These are phyloP conservation scores for Citrullus colocynthis DNA, from an alignment of 306 rosid genomes.

Conservation along the genomic window DNA sequence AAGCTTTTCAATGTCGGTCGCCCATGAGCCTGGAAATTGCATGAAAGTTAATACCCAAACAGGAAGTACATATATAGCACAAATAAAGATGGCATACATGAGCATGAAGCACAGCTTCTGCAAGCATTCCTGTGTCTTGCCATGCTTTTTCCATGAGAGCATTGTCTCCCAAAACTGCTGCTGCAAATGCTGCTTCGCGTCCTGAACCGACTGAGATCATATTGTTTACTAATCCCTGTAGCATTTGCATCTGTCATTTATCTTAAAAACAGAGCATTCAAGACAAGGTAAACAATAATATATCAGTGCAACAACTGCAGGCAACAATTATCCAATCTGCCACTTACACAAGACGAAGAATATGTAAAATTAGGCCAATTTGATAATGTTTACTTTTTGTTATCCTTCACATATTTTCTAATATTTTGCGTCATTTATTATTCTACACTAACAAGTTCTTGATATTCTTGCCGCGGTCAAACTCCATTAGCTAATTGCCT, in stretches of 20 bases:
- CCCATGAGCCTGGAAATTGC: slow-evolving; percentile 73
- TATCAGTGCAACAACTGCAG: not conserved
- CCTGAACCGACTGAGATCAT: slow-evolving; percentile 78
- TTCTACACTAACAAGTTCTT: not conserved
- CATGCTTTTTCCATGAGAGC: slow-evolving; percentile 97
- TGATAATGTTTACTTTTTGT: not conserved
- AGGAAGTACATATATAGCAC: slow-evolving; percentile 10
- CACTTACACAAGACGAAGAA: not conserved
- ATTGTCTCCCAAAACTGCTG: slow-evolving; percentile 92
- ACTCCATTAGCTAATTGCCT: too few species aligned
- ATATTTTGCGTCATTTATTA: not conserved
- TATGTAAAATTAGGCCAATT: not conserved
- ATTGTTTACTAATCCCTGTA: slow-evolving; percentile 81
- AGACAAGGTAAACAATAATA: not conserved
- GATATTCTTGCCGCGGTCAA: not conserved
- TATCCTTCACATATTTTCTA: not conserved
- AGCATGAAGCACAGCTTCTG: slow-evolving; percentile 98
- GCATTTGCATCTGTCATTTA: slow-evolving; percentile 1
- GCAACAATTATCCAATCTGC: not conserved
- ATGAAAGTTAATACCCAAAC: not conserved
- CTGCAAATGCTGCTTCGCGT: slow-evolving; percentile 96
- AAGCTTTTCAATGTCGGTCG: slow-evolving; percentile 88
- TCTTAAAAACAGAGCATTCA: not conserved
- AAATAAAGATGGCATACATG: slow-evolving; percentile 36
- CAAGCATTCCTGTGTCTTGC: slow-evolving; percentile 99